Percentiles rank a stretch among this genome's conserved stretches.
phyloP scores from a whole-genome alignment of 306 rosid genomes.

The Vachellia collinsii region DNA sequence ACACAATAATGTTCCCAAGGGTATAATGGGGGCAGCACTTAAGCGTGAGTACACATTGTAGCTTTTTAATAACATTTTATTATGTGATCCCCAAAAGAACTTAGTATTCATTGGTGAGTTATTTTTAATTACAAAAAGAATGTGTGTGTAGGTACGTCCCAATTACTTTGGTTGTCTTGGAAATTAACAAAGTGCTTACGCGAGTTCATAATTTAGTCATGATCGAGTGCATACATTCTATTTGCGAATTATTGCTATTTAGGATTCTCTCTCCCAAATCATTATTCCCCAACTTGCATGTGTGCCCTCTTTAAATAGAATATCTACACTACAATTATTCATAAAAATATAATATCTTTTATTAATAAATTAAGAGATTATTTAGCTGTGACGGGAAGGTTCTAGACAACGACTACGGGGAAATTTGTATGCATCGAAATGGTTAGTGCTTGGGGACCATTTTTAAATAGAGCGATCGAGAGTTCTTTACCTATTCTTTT shows the following conservation, averaged over 20 bases:
- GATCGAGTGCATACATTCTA: not conserved
- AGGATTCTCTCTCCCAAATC: not conserved
- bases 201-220: not conserved
- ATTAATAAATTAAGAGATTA: too few species aligned
- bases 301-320: not conserved
- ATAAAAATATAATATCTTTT: too few species aligned
- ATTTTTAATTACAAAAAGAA: too few species aligned
- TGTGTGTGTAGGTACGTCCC: not conserved
- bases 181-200: not conserved
- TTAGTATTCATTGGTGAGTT: not conserved
- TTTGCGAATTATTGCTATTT: not conserved
- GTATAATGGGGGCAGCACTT: not conserved
- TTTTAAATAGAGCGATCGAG: too few species aligned
- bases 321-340: not conserved
- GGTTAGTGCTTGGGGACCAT: too few species aligned
- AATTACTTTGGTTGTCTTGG: not conserved
- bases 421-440: too few species aligned
- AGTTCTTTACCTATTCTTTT: too few species aligned
- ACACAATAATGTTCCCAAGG: not conserved
- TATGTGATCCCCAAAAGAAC: not conserved
- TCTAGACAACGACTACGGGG: too few species aligned
- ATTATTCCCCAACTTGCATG: not conserved
- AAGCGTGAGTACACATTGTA: not conserved
- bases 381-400: too few species aligned
- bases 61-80: not conserved